Base-by-base conservation (phyloP, 2,329 filamentous ascomycete species). In the Arthroderma uncinatum region DNA sequence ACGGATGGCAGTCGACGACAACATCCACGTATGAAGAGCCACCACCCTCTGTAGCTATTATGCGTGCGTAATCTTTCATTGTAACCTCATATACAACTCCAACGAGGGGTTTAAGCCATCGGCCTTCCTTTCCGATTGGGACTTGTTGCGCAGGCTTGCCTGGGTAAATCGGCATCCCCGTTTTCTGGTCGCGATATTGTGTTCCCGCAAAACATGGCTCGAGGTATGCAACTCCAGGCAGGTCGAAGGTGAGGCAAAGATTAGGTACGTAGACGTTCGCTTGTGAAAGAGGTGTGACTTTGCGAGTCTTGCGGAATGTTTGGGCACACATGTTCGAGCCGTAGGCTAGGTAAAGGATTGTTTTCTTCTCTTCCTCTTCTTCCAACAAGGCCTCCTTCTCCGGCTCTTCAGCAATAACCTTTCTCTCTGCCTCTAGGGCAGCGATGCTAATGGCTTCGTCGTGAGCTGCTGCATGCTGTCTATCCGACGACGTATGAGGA, bases 41-140 rank as follows among this genome's bases (percentile, higher is more conserved):
- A 33, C 88, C 91, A 54, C 92, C 92, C 70, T 98, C 93, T 4
- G 91, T 96, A 4, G 85, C 85, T 60, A 97, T 85, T 64, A 98
- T 95, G 59, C 82, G 86, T 5, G 84, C 80, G 68, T 88, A 98
- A 73, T 98, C 93, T 44, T 79, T 71, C 16, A 79, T 75, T 0
- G 90, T 95, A 30, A 97, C 89, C 74, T 97, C 91, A 74, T 98
- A 98, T 2, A 97, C 93, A 14, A 95, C 89, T 23, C 93, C 93
- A 40, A 96, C 82, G 1, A 98, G 79, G 3, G 89, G 88, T 66
- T 90, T 91, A 61, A 83, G 76, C 90, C 89, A 95, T 56, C 73
- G 74, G 55, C 76, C 73, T 19, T 33, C 34, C 42, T 14, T 54
- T 37, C 48, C 55, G 23, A 62, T 57, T 2, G 23, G n/a, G 2